Percentiles rank a stretch among this genome's conserved stretches.
phyloP scores from a whole-genome alignment of 2,329 filamentous ascomycete species.

The Sporothrix protearum region DNA sequence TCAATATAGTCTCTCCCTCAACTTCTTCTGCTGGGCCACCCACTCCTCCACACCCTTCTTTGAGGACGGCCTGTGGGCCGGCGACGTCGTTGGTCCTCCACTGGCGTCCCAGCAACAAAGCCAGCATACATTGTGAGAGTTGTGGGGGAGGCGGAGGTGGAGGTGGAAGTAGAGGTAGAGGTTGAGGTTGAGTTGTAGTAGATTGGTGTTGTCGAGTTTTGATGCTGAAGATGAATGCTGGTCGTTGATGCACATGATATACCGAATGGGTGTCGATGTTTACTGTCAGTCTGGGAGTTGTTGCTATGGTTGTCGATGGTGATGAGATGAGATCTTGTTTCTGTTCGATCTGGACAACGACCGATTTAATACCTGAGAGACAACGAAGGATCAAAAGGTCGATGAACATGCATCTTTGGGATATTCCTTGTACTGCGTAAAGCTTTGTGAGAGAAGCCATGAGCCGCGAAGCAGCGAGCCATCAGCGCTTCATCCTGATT shows the following conservation, averaged over 20 bases:
- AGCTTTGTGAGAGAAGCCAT: background rate
- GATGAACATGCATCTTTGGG: background rate
- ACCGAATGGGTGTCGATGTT: background rate
- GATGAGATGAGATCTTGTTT: background rate
- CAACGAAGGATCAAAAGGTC: background rate
- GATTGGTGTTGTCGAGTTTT: background rate
- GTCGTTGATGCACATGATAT: background rate
- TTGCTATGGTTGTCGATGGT: background rate
- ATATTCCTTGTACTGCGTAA: background rate
- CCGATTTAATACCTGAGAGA: background rate
- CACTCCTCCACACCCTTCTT: constrained; percentile 15
- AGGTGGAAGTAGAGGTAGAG: constrained; percentile 36
- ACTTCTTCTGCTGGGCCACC: constrained; percentile 1
- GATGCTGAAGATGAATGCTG: background rate
- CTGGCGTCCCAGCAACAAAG: constrained; percentile 25
- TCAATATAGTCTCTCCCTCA: background rate
- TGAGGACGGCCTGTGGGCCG: constrained; percentile 27
- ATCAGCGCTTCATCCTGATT: background rate
- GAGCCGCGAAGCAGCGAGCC: no score
- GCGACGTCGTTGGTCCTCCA: background rate
- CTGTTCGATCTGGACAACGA: background rate
- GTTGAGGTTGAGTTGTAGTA: no score
- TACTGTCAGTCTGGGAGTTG: background rate
- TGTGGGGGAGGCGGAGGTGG: no score
- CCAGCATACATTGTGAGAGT: constrained; percentile 29